Base-by-base conservation (phyloP, 208 protist species). In the Tritrichomonas foetus region DNA sequence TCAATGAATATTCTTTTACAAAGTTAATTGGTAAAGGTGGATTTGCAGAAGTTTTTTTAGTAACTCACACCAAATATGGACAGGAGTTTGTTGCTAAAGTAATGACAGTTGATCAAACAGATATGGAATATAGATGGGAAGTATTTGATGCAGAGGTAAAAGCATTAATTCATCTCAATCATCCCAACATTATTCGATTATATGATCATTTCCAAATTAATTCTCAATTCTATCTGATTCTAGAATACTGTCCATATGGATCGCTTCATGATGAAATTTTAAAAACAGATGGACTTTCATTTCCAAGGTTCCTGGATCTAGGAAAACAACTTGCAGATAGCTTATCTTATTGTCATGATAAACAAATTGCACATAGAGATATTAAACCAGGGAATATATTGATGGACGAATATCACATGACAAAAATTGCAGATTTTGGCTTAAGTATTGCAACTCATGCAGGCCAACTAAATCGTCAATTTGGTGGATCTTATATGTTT, bases 151-250 rank as follows among this genome's bases (percentile, higher is more conserved):
- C 74, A 82, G 74, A 82, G 30, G 41, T 36, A 47, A 82, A 82
- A n/a, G 74, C 74, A 33, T 30, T 82, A 49, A 50, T 14, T 50
- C 30, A 33, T 11, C 41, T 82, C 30, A 50, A 82, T 30, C 74
- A 82, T 82, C 74, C 74, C 20, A 25, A 82, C 41, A 82, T 82
- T 50, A 82, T 82, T 82, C 33, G 74, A 20, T 50, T 82, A 47
- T 82, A 82, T 82, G 74, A 82, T 82, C 74, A 82, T 44, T 82
- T 82, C 14, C 41, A 50, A n/a, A 82, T 82, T 82, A 41, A 20
- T 9, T 50, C 20, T 50, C 33, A 82, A 30, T 82, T 50, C 41
- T 82, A 49, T 82, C 50, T 47, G 20, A 49, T 82, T 53, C 25
- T 82, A 9, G 74, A 82, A 53, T 82, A 82, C 41, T 82, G 74